phyloP scores from a whole-genome alignment of 1,139 yeast genomes.

The Yamadazyma spencermartinsiae region DNA sequence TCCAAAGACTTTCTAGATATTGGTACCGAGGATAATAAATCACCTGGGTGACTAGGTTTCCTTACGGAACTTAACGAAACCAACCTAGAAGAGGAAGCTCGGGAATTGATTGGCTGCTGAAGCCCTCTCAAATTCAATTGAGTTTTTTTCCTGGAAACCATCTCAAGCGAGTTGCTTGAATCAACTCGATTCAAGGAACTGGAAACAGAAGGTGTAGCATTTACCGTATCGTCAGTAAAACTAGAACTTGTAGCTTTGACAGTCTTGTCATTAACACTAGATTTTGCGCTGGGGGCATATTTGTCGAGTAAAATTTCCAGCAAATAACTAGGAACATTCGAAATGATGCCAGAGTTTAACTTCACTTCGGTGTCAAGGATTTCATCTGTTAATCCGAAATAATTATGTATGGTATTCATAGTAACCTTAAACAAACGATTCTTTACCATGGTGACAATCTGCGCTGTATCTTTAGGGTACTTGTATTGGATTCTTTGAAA shows the following conservation, averaged over 20 bases:
- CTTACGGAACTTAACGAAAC: constrained; percentile 63
- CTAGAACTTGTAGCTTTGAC: constrained; percentile 1
- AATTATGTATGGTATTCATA: constrained; percentile 83
- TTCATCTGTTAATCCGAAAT: constrained; percentile 81
- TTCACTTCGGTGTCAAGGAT: constrained; percentile 74
- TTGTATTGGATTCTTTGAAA: constrained; percentile 71
- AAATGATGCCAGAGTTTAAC: constrained; percentile 52
- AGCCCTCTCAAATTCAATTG: constrained; percentile 5
- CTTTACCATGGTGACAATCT: constrained; percentile 88
- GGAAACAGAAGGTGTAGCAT: not conserved
- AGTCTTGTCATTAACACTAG: not conserved
- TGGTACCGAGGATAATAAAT: constrained; percentile 79
- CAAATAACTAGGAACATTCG: constrained; percentile 58
- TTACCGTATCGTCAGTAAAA: not conserved
- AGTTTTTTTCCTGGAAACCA: constrained; percentile 9
- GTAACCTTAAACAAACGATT: constrained; percentile 88
- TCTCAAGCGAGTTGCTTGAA: constrained; percentile 7
- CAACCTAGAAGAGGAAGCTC: constrained; percentile 51
- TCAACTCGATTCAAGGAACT: not conserved
- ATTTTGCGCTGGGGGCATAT: constrained; percentile 7
- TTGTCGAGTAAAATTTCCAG: constrained; percentile 57
- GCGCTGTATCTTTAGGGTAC: constrained; percentile 89
- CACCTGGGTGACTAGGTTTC: constrained; percentile 74
- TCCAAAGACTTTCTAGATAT: constrained; percentile 51
- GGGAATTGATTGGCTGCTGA: constrained; percentile 5